Base-by-base conservation (phyloP, 345 rosid species). In the Lepidium didymum region DNA sequence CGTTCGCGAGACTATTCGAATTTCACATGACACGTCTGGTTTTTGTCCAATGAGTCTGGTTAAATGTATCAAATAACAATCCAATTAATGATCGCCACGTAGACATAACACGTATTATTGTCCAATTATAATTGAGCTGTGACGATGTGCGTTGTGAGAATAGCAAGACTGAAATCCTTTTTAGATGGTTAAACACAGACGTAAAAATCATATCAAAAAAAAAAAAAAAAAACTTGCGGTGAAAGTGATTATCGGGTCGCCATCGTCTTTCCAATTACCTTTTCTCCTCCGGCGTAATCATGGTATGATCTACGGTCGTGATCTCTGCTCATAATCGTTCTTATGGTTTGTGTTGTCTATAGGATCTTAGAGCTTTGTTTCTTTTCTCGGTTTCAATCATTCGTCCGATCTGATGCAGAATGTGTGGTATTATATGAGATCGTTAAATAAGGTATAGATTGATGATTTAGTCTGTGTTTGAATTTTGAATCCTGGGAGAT, bases 21-120 rank as follows among this genome's bases (percentile, higher is more conserved):
- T 5, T 19, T 44, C 36, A 21, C 64, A 44, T 68, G 72, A 68
- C 72, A 68, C 72, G 72, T 68, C 47, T 15, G 40, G 1, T 34
- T 8, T 38, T 21, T 47, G 42, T 49, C 18, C 33, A 12, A 4
- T 38, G n/a, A n/a, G n/a, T n/a, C n/a, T n/a, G n/a, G 15, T 19
- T 51, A 25, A 6, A 59, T 4, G 37, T 40, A 40, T 15, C 36
- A 69, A 49, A n/a, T 8, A 23, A 50, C 7, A 0, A 15, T n/a
- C 74, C 59, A 69, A 23, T 42, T 0, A 69, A 2, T 0, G 2
- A 37, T 0, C 0, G 14, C 51, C 74, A 69, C 67, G 74, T 69
- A 8, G 33, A 29, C 3, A 31, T 18, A 12, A 50, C 13, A 69
- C 74, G 74, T 69, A 40, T 59, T 25, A 6, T 0, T 29, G 50